These are phyloP conservation scores for Geotrichum reessii DNA, from an alignment of 1,139 yeast genomes.

Conservation along the genomic window DNA sequence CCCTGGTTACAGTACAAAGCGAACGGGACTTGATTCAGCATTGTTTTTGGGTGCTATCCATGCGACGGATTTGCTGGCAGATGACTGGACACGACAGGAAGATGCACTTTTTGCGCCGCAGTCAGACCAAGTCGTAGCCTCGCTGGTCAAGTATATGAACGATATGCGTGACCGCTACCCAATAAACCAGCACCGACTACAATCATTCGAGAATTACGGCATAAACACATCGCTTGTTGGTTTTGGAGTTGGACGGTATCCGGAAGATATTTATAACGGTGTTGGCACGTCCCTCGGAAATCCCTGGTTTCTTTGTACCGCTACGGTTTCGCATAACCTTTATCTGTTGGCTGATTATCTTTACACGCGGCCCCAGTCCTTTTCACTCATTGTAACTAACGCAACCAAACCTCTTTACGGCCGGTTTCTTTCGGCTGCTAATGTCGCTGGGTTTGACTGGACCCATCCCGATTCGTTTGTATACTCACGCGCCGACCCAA, in stretches of 20 bases:
- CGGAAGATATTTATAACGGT: slow-evolving; percentile 90
- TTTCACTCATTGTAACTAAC: slow-evolving; percentile 31
- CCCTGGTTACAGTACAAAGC: slow-evolving; percentile 44
- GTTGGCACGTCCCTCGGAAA: slow-evolving; percentile 72
- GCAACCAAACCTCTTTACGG: slow-evolving; percentile 28
- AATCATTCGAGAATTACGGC: slow-evolving; percentile 29
- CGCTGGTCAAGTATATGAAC: slow-evolving; percentile 36
- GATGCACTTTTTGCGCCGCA: slow-evolving; percentile 31
- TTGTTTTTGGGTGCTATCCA: slow-evolving; percentile 56
- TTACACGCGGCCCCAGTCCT: slow-evolving; percentile 33
- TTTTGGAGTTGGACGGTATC: slow-evolving; percentile 83
- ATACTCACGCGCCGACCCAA: slow-evolving; percentile 18
- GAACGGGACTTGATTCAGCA: slow-evolving; percentile 80
- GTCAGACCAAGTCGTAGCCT: slow-evolving; percentile 30
- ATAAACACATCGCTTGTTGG: slow-evolving; percentile 38
- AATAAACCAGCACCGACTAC: slow-evolving; percentile 51
- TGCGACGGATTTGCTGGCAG: slow-evolving; percentile 45
- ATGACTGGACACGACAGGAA: slow-evolving; percentile 40
- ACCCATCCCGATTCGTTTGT: not conserved
- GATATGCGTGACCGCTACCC: slow-evolving; percentile 75
- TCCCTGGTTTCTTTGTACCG: slow-evolving; percentile 92
- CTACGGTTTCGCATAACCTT: slow-evolving; percentile 65
- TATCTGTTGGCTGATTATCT: slow-evolving; percentile 37
- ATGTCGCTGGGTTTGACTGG: slow-evolving; percentile 17
- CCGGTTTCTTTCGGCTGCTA: slow-evolving; percentile 19